Conservation (phyloP, 1,284 basidiomycete species). For the Cryptococcus wingfieldii region DNA sequence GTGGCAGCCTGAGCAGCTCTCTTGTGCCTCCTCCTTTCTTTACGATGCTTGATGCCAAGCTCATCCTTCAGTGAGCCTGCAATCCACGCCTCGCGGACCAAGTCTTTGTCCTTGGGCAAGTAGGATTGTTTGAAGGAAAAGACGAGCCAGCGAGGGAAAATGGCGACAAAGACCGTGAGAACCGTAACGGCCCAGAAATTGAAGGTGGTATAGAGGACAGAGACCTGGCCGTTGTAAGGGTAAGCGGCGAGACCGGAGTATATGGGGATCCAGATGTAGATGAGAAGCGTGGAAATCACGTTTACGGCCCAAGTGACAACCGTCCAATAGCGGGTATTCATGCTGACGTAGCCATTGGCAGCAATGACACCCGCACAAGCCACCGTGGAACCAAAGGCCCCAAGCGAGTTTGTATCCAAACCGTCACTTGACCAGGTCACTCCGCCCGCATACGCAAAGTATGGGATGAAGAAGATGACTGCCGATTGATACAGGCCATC, state of each 20-base stretch:
- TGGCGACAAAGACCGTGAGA: constrained; percentile 63
- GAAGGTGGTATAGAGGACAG: constrained; percentile 68
- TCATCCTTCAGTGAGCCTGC: constrained; percentile 74
- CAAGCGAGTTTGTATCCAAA: constrained; percentile 67
- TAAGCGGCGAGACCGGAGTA: constrained; percentile 69
- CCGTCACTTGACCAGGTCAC: constrained; percentile 65
- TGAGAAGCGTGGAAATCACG: constrained; percentile 70
- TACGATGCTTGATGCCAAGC: constrained; percentile 58
- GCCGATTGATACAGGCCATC: constrained; percentile 91
- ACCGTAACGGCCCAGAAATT: constrained; percentile 78
- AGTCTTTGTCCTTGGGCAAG: constrained; percentile 56
- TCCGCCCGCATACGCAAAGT: constrained; percentile 65
- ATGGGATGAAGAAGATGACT: constrained; percentile 87
- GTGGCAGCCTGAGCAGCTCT: not conserved
- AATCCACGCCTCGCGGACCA: constrained; percentile 85
- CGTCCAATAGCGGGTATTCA: constrained; percentile 89
- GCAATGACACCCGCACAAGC: constrained; percentile 79
- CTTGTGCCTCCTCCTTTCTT: constrained; percentile 6
- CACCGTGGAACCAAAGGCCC: constrained; percentile 90
- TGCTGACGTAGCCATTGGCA: constrained; percentile 81
- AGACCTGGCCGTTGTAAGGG: constrained; percentile 69
- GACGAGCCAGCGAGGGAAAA: constrained; percentile 55
- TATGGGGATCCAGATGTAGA: constrained; percentile 78
- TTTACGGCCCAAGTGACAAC: constrained; percentile 76
- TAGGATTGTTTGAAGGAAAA: constrained; percentile 27